Evolutionary conservation across 345 rosid species (phyloP), one percentile per base, ranked within the genome.

Genomic region (Ceriops zippeliana): DNA sequence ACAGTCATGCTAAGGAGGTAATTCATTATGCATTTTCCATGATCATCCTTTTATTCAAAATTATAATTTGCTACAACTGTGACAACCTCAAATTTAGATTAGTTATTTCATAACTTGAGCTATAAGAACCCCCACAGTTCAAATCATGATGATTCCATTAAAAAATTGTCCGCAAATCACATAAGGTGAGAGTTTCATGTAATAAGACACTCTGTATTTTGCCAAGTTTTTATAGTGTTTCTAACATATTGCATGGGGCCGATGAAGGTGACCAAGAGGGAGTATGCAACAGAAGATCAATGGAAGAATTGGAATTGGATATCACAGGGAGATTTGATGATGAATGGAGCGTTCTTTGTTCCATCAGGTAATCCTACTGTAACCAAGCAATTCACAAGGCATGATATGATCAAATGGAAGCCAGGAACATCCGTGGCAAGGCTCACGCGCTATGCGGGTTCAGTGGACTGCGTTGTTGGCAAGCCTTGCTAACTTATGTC

Each of bases 261-360:
- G 49, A 42, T 32, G 66, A 54, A 82, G 83, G 80, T 83, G 62
- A 83, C 86, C 6, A 80, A 78, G 82, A 76, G 86, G 75, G 82
- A 80, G 2, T 83, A 73, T 26, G 73, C 82, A 26, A 7, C 30
- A 4, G 61, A 73, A 60, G 24, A 21, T 2, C 70, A 70, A 31
- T 83, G 86, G 86, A 80, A 75, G 86, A 37, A 64, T 6, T 83
- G 84, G 86, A 67, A 73, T 30, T 83, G 86, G 86, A 75, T 38
- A 24, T 78, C 84, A 16, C 75, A 83, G 28, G 66, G 74, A 8
- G 86, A 83, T 62, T 19, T 78, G 22, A 56, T 83, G 82, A 58
- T 83, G 81, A 80, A 83, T 32, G 82, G 82, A 21, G 86, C 84
- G 7, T 75, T 57, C 70, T 80, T 83, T 46, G 47, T 54, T 24